phyloP scores from a whole-genome alignment of 805 yeast genomes.

The Lachancea fermentati region DNA sequence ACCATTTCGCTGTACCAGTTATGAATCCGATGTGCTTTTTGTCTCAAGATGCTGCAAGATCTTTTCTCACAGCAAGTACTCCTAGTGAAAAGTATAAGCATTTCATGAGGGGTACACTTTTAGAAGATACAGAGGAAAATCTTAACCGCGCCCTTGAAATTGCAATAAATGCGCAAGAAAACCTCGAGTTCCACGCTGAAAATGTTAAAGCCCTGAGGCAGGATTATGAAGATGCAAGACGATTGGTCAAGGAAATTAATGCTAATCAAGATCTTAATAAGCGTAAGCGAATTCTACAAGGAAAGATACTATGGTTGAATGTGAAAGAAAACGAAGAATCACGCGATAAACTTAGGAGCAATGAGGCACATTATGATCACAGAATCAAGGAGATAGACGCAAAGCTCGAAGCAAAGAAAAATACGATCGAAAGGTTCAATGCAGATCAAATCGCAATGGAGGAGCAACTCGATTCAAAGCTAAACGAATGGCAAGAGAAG shows the following conservation, averaged over 20 bases:
- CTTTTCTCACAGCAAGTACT: slow-evolving; percentile 73
- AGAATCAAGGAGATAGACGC: slow-evolving; percentile 16
- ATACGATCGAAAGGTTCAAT: slow-evolving; percentile 25
- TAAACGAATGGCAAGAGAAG: slow-evolving; percentile 13
- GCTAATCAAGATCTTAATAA: slow-evolving; percentile 39
- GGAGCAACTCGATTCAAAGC: slow-evolving; percentile 14
- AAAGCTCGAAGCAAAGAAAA: slow-evolving; percentile 20
- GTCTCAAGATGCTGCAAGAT: slow-evolving; percentile 91
- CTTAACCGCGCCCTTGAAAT: slow-evolving; percentile 39
- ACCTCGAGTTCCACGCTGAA: slow-evolving; percentile 36
- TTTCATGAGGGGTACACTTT: slow-evolving; percentile 75
- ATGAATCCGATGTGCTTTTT: slow-evolving; percentile 89
- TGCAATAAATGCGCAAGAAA: slow-evolving; percentile 33
- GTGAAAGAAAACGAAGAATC: slow-evolving; percentile 22
- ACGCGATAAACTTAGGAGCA: slow-evolving; percentile 14
- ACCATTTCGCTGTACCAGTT: slow-evolving; percentile 68
- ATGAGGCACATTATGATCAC: slow-evolving; percentile 13
- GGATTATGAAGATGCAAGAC: slow-evolving; percentile 40
- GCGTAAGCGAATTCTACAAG: slow-evolving; percentile 38
- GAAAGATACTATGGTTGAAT: slow-evolving; percentile 47
- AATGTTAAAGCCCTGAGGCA: slow-evolving; percentile 36
- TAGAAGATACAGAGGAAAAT: slow-evolving; percentile 59
- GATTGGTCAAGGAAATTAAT: slow-evolving; percentile 35
- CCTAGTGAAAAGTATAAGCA: slow-evolving; percentile 66
- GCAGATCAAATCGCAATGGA: slow-evolving; percentile 17